These are phyloP conservation scores for Stentor coeruleus DNA, from an alignment of 73 alveolate genomes.

Conservation along the genomic window DNA sequence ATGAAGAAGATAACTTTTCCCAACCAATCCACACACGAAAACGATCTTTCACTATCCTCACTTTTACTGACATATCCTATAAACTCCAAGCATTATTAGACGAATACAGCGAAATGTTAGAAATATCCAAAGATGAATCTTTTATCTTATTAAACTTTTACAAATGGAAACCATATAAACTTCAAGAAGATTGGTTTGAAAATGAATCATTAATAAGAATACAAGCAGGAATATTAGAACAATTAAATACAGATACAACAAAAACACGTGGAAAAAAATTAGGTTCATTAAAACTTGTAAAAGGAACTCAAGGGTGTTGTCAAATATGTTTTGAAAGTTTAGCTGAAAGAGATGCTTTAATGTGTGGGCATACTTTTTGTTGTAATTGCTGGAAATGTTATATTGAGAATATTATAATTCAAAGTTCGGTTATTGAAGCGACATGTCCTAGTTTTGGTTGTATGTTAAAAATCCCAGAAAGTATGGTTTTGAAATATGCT, in stretches of 20 bases:
- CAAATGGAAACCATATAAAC: conserved; percentile 28
- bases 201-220: conserved; percentile 25
- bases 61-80: neutral
- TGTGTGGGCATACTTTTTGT: conserved; percentile 57
- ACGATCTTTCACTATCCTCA: neutral
- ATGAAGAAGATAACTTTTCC: neutral
- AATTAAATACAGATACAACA: neutral
- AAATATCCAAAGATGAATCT: conserved; percentile 9
- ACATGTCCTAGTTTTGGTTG: neutral
- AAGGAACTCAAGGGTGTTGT: neutral
- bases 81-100: neutral
- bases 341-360: conserved; percentile 25
- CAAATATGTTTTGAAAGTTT: neutral
- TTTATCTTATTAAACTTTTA: neutral
- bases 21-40: neutral
- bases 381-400: conserved; percentile 40
- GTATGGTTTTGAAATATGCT: neutral
- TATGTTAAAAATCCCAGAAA: neutral
- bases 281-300: neutral
- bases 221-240: conserved; percentile 31
- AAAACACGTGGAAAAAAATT: neutral
- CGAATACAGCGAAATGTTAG: conserved; percentile 3
- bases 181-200: conserved; percentile 52
- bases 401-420: conserved; percentile 33
- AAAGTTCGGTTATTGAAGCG: conserved; percentile 23